These are phyloP conservation scores for Trypanosoma lewisi DNA, from an alignment of 208 protist species.

Conservation along the genomic window DNA sequence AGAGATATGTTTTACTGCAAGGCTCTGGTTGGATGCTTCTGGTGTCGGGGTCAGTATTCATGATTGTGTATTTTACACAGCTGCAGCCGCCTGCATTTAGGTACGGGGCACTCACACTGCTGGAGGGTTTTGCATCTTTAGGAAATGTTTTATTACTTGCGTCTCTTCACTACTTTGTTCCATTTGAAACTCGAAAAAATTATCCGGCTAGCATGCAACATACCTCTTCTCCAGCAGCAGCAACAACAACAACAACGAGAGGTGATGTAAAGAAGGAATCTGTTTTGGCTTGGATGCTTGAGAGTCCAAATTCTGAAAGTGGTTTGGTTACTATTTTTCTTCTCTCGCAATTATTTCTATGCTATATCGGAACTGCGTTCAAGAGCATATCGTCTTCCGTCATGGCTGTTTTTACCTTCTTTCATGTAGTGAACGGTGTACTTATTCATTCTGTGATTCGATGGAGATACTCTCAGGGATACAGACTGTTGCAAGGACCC, in stretches of 20 bases:
- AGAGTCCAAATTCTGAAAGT: conserved; percentile 63
- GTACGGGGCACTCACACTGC: conserved; percentile 43
- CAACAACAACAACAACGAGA: no score
- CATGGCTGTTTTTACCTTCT: conserved; percentile 30
- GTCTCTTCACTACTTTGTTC: conserved; percentile 56
- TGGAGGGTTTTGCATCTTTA: conserved; percentile 33
- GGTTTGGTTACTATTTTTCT: conserved; percentile 48
- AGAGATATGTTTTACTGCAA: conserved; percentile 74
- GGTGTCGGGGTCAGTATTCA: conserved; percentile 23
- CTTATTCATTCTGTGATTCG: conserved; percentile 55
- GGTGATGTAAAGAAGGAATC: not conserved
- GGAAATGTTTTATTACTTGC: conserved; percentile 54
- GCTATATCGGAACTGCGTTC: conserved; percentile 28
- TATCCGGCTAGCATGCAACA: not conserved
- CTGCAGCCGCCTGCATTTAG: conserved; percentile 13
- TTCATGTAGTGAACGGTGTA: conserved; percentile 43
- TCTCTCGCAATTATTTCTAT: conserved; percentile 35
- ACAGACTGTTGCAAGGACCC: conserved; percentile 24
- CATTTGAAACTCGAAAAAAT: conserved; percentile 3
- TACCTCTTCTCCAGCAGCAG: no score
- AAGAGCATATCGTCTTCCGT: conserved; percentile 15
- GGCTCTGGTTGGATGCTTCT: conserved; percentile 51
- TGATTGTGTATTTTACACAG: conserved; percentile 27
- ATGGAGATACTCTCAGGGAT: conserved; percentile 35
- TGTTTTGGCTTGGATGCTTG: conserved; percentile 36